phyloP scores from a whole-genome alignment of 1,284 basidiomycete genomes.

The Dichomitus squalens region DNA sequence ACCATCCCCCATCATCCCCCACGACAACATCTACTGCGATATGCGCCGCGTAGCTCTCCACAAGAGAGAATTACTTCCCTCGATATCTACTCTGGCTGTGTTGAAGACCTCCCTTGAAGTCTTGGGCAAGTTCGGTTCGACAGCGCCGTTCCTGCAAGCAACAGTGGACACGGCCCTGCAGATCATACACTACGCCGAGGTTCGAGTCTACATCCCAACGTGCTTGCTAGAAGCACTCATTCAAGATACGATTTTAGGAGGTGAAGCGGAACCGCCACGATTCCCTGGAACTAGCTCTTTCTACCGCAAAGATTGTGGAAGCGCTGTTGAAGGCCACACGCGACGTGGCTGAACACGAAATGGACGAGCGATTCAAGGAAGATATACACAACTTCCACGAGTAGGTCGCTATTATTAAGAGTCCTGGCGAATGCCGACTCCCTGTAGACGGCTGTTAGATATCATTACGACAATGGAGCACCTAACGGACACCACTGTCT shows the following conservation, averaged over 20 bases:
- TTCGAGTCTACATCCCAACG: neutral
- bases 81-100: neutral
- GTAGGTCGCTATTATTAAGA: neutral
- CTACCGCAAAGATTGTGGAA: neutral
- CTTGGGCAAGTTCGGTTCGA: neutral
- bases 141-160: neutral
- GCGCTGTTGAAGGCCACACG: neutral
- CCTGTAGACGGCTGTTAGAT: no score
- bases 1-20: neutral
- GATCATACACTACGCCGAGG: neutral
- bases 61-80: neutral
- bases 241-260: neutral
- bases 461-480: neutral
- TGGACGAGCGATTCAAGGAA: neutral
- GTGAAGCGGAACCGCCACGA: neutral
- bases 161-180: neutral
- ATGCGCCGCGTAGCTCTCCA: neutral
- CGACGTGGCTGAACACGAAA: neutral
- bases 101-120: neutral
- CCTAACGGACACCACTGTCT: neutral
- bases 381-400: neutral
- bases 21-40: neutral
- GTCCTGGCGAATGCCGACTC: no score
- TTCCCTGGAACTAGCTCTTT: neutral
- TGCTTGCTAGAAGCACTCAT: neutral